These are phyloP conservation scores for Pseudopediastrum boryanum DNA, from an alignment of 139 green algal species.

Conservation along the genomic window DNA sequence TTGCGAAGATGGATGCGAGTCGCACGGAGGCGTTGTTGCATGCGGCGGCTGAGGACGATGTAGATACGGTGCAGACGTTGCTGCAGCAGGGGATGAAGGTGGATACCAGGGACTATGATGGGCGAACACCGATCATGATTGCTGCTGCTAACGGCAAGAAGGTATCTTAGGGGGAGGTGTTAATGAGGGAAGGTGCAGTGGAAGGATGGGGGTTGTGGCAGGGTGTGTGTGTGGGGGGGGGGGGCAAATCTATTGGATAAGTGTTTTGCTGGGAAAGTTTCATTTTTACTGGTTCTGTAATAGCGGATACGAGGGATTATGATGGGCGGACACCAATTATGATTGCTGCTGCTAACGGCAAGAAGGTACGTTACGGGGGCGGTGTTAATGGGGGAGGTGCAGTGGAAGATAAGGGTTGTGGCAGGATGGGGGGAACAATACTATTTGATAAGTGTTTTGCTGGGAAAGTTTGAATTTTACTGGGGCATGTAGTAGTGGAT, in stretches of 20 bases:
- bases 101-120: conserved; percentile 57
- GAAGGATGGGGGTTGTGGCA: neutral
- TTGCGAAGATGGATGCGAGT: conserved; percentile 28
- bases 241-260: too few relatives aligned
- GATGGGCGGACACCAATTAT: conserved; percentile 57
- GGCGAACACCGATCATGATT: conserved; percentile 54
- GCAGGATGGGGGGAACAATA: too few relatives aligned
- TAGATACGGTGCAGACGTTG: conserved; percentile 43
- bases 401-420: too few relatives aligned
- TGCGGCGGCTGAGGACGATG: conserved; percentile 42
- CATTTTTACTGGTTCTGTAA: too few relatives aligned
- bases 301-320: conserved; percentile 57
- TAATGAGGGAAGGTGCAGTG: too few relatives aligned
- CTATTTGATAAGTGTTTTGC: too few relatives aligned
- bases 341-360: conserved; percentile 46
- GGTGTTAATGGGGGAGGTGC: too few relatives aligned
- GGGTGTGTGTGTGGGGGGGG: neutral
- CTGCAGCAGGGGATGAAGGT: conserved; percentile 55
- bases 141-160: conserved; percentile 45
- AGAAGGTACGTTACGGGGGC: conserved; percentile 25
- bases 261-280: too few relatives aligned
- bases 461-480: too few relatives aligned
- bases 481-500: conserved; percentile 34
- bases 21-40: conserved; percentile 45
- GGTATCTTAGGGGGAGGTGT: too few relatives aligned